Evolutionary conservation across 257 asterid genomes (phyloP).

Genomic region (Anisodus tanguticus): DNA sequence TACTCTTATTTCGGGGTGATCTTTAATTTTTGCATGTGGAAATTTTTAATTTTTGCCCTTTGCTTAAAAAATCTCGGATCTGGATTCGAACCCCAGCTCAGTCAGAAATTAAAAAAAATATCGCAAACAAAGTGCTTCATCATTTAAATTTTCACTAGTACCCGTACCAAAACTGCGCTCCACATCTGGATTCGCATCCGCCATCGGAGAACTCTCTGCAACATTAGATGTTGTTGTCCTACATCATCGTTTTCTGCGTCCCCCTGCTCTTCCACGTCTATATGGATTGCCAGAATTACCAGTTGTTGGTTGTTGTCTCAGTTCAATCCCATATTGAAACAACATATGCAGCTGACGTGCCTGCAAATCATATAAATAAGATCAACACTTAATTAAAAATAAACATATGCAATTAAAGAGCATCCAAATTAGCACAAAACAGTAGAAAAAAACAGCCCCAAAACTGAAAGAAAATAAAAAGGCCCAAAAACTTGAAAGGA

Average conservation of each 20-base stretch:
- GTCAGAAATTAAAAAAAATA: no score
- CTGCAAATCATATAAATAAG: background rate
- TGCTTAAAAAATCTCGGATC: no score
- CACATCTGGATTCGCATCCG: background rate
- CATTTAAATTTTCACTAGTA: background rate
- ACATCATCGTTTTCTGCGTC: background rate
- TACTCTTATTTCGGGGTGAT: no score
- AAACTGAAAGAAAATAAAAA: background rate
- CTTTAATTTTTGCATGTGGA: no score
- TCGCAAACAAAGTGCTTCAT: background rate
- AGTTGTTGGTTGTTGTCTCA: background rate
- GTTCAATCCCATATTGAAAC: background rate
- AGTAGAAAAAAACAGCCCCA: background rate
- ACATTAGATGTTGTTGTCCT: background rate
- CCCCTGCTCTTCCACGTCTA: background rate
- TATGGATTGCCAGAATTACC: background rate
- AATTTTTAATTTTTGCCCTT: no score
- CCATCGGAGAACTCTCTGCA: background rate
- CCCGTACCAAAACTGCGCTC: background rate
- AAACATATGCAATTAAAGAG: background rate
- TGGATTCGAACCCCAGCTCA: no score
- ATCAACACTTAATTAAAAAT: background rate
- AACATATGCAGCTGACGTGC: background rate
- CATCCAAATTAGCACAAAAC: background rate
- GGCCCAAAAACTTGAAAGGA: no score